Percentiles rank a stretch among this genome's conserved stretches.
phyloP scores from a whole-genome alignment of 345 rosid genomes.

The Dovyalis caffra region DNA sequence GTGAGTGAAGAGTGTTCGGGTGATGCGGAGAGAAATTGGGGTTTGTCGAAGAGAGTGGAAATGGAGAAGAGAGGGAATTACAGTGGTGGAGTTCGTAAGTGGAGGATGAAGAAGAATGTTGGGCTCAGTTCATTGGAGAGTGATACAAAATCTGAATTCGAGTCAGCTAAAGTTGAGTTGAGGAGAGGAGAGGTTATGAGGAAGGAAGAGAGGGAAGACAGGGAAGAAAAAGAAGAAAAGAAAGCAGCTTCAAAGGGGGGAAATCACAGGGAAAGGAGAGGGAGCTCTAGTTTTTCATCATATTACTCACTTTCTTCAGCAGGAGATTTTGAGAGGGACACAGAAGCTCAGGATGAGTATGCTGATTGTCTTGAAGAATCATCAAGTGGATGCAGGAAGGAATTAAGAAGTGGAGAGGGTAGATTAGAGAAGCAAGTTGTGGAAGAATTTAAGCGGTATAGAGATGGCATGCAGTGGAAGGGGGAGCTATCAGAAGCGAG shows the following conservation, averaged over 20 bases:
- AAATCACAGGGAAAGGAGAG: conserved; percentile 37
- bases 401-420: conserved; percentile 20
- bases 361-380: conserved; percentile 30
- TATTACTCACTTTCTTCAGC: conserved; percentile 69
- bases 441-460: conserved; percentile 21
- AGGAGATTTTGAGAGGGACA: conserved; percentile 57
- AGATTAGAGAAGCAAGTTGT: conserved; percentile 23
- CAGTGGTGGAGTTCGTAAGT: conserved; percentile 30
- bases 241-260: conserved; percentile 23
- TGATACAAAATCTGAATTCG: conserved; percentile 29
- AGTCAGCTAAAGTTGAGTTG: conserved; percentile 19
- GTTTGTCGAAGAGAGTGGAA: conserved; percentile 38
- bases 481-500: conserved; percentile 27
- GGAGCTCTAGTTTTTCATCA: conserved; percentile 66
- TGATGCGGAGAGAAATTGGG: conserved; percentile 31
- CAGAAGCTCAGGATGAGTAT: conserved; percentile 43
- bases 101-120: conserved; percentile 34
- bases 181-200: conserved; percentile 29
- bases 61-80: conserved; percentile 36
- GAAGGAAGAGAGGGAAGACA: conserved; percentile 33
- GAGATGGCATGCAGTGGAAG: conserved; percentile 8
- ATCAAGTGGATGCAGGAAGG: conserved; percentile 24
- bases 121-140: conserved; percentile 30
- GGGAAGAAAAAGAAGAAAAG: conserved; percentile 24
- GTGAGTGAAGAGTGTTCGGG: conserved; percentile 39